A percentile compares a stretch with the other conserved stretches of the same genome.
Evolutionary conservation across 75 land plant species (phyloP).

Genomic region (Sequoia sempervirens): DNA sequence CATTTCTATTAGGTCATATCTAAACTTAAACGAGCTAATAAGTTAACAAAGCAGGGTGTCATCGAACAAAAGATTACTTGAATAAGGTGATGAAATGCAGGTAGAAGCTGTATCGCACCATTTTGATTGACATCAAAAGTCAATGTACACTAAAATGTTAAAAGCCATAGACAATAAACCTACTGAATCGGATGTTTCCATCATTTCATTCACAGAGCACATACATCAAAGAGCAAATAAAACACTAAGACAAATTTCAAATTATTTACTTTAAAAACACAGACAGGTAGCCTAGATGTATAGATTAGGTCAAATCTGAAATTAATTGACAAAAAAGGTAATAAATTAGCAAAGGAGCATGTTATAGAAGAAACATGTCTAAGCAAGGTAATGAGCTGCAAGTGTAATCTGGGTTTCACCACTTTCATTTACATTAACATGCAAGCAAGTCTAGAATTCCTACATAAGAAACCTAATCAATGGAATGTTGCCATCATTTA

Average conservation of each 20-base stretch:
- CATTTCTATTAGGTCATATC: background rate
- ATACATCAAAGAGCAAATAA: background rate
- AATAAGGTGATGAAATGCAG: background rate
- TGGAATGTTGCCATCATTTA: too few relatives aligned
- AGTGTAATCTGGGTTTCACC: too few relatives aligned
- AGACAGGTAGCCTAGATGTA: background rate
- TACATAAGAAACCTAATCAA: too few relatives aligned
- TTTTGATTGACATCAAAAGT: background rate
- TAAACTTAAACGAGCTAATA: too few relatives aligned
- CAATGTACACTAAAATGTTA: background rate
- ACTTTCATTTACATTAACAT: too few relatives aligned
- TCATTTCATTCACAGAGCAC: background rate
- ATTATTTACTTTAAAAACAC: too few relatives aligned
- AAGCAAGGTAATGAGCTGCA: too few relatives aligned
- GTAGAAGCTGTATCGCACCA: background rate
- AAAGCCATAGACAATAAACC: background rate
- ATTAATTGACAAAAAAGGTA: background rate
- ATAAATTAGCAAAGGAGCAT: background rate
- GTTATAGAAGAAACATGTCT: too few relatives aligned
- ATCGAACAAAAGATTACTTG: background rate
- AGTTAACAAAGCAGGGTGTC: background rate
- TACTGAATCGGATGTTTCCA: background rate
- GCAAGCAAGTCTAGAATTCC: too few relatives aligned
- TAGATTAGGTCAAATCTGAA: background rate
- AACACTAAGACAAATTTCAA: background rate